phyloP scores from a whole-genome alignment of 2,329 filamentous ascomycete genomes.

The Myriosclerotinia curreyana region DNA sequence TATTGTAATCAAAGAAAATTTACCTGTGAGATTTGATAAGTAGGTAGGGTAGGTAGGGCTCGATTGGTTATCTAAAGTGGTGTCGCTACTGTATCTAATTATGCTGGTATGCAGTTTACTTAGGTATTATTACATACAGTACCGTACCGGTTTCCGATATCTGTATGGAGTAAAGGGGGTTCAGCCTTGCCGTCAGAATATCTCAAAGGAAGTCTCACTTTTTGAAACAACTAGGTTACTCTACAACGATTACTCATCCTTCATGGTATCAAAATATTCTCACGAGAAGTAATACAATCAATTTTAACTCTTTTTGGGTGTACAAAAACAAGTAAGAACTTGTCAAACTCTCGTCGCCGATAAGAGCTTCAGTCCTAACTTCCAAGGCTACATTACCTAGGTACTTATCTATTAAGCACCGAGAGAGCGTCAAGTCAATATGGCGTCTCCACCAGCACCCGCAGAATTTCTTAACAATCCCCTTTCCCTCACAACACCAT shows the following conservation, averaged over 20 bases:
- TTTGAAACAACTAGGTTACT: too few species aligned
- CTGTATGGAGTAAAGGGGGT: too few species aligned
- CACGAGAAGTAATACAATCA: not conserved
- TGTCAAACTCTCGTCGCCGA: not conserved
- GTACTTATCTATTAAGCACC: constrained; percentile 4
- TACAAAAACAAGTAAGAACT: not conserved
- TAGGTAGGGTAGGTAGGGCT: too few species aligned
- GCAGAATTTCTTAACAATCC: constrained; percentile 44
- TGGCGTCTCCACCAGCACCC: constrained; percentile 37
- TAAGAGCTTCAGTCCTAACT: not conserved
- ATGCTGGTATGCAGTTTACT: too few species aligned
- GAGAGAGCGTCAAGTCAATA: constrained; percentile 20
- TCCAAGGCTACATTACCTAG: not conserved
- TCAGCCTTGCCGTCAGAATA: too few species aligned
- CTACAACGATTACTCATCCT: too few species aligned
- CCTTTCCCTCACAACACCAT: constrained; percentile 44
- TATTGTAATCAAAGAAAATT: constrained; percentile 16
- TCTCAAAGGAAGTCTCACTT: too few species aligned
- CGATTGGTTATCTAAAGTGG: not conserved
- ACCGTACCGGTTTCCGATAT: too few species aligned
- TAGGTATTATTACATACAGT: too few species aligned
- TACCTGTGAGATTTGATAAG: not conserved
- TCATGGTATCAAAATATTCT: too few species aligned
- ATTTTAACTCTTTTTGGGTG: not conserved
- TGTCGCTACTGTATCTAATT: too few species aligned